Evolutionary conservation across 2,329 filamentous ascomycete species (phyloP), one percentile per base, ranked within the genome.

Genomic region (Colletotrichum trifolii): DNA sequence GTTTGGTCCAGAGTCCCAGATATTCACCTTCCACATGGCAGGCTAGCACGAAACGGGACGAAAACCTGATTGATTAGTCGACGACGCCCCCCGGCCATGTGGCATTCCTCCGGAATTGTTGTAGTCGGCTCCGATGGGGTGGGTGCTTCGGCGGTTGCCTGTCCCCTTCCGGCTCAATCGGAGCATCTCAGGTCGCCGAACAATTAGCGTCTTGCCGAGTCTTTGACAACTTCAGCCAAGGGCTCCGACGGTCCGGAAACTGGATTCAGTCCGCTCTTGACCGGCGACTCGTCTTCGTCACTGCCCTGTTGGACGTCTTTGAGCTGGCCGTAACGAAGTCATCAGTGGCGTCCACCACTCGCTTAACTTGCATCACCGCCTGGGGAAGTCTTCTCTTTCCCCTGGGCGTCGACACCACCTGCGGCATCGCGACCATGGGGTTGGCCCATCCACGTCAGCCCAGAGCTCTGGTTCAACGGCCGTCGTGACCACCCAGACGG

Each of bases 401-500:
- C 49, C 42, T 39, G 25, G 25, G 25, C 13, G 35, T 46, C 8
- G 1, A 52, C 7, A 6, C 25, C 40, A 63, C 33, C 47, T 53
- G 25, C 2, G 8, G 57, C 9, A 17, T 52, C 35, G 53, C 9
- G 25, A 15, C 42, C 42, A 46, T 52, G 39, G 57, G 39, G 58
- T 42, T 33, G 17, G n/a, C 35, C 13, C 48, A 38, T 25, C 15
- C 36, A 48, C 53, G 45, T 52, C 69, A 67, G 64, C 68, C 13
- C 60, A 55, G 33, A n/a, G 62, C 45, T 66, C 73, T 38, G 67
- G 71, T 35, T 67, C 73, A 43, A 72, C 71, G 35, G 72, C 68
- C 17, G 60, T 71, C 65, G 66, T 74, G 52, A 73, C 70, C n/a
- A 69, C 71, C 25, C 73, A 72, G 55, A 66, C 72, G 11, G 72